A percentile compares a stretch with the other conserved stretches of the same genome.
Evolutionary conservation across 2,329 filamentous ascomycete species (phyloP).

Genomic region (Trichoderma citrinoviride): DNA sequence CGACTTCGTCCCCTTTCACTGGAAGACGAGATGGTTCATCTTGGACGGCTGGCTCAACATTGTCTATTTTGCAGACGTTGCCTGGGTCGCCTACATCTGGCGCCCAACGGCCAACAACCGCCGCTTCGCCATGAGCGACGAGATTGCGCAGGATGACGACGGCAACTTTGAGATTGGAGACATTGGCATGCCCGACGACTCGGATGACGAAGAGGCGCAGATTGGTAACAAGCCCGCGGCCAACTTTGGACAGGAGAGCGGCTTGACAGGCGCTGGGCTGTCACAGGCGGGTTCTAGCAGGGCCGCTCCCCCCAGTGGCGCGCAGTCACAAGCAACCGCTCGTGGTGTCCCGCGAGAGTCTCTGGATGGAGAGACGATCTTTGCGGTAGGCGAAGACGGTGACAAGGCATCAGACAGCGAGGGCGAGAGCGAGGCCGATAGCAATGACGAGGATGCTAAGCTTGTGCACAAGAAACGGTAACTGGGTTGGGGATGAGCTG

Average conservation of each 20-base stretch:
- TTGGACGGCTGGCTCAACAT: slow-evolving; percentile 96
- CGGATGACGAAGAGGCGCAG: slow-evolving; percentile 55
- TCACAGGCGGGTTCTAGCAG: slow-evolving; percentile 26
- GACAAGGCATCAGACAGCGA: slow-evolving; percentile 72
- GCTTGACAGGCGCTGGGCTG: slow-evolving; percentile 27
- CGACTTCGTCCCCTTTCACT: slow-evolving; percentile 92
- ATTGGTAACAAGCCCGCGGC: slow-evolving; percentile 39
- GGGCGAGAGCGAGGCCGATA: slow-evolving; percentile 51
- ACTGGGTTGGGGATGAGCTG: not conserved
- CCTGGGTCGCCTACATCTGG: slow-evolving; percentile 94
- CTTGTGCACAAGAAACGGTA: slow-evolving; percentile 48
- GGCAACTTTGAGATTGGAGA: slow-evolving; percentile 92
- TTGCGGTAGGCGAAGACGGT: slow-evolving; percentile 82
- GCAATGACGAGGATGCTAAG: slow-evolving; percentile 35
- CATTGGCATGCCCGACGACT: slow-evolving; percentile 71
- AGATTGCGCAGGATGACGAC: slow-evolving; percentile 97
- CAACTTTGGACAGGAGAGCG: slow-evolving; percentile 29
- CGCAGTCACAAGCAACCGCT: slow-evolving; percentile 26
- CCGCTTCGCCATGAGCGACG: slow-evolving; percentile 97
- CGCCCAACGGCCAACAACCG: slow-evolving; percentile 94
- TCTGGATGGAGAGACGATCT: slow-evolving; percentile 88
- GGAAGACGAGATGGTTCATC: slow-evolving; percentile 97
- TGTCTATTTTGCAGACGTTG: slow-evolving; percentile 91
- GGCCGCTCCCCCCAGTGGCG: slow-evolving; percentile 15
- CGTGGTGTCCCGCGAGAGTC: slow-evolving; percentile 51